A percentile compares a stretch with the other conserved stretches of the same genome.
Conservation (phyloP, 345 rosid genomes). For the Dovyalis caffra region DNA sequence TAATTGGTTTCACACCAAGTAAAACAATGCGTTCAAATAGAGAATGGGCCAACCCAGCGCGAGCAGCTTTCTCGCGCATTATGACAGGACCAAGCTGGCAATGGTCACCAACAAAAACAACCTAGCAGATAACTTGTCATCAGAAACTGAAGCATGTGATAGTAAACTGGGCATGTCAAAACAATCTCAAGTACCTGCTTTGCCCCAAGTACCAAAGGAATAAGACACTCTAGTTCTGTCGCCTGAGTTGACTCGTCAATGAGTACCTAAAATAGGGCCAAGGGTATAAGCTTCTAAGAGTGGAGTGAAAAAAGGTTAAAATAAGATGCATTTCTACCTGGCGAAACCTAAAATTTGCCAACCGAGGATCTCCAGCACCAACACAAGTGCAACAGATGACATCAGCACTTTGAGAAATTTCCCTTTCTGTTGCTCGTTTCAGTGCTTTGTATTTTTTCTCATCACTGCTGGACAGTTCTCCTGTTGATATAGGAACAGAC, state of each 20-base stretch:
- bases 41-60: slow-evolving; percentile 98
- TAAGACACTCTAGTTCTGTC: slow-evolving; percentile 97
- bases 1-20: slow-evolving; percentile 97
- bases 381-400: slow-evolving; percentile 99
- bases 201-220: slow-evolving; percentile 96
- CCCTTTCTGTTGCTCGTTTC: slow-evolving; percentile 96
- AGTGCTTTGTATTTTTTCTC: slow-evolving; percentile 97
- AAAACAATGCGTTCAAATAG: slow-evolving; percentile 94
- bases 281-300: slow-evolving; percentile 18
- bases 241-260: slow-evolving; percentile 99
- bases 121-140: slow-evolving; percentile 42
- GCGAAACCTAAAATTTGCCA: slow-evolving; percentile 95
- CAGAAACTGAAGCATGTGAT: slow-evolving; percentile 4
- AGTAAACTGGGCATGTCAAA: background rate
- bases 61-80: slow-evolving; percentile 99
- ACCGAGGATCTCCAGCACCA: slow-evolving; percentile 99
- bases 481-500: slow-evolving; percentile 34
- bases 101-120: slow-evolving; percentile 98
- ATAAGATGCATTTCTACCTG: slow-evolving; percentile 52
- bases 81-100: slow-evolving; percentile 99
- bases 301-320: no score
- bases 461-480: slow-evolving; percentile 97
- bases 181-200: slow-evolving; percentile 65
- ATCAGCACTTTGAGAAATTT: slow-evolving; percentile 99
- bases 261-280: slow-evolving; percentile 61